Base-by-base conservation (phyloP, 805 yeast species). In the Teunomyces panamensis region DNA sequence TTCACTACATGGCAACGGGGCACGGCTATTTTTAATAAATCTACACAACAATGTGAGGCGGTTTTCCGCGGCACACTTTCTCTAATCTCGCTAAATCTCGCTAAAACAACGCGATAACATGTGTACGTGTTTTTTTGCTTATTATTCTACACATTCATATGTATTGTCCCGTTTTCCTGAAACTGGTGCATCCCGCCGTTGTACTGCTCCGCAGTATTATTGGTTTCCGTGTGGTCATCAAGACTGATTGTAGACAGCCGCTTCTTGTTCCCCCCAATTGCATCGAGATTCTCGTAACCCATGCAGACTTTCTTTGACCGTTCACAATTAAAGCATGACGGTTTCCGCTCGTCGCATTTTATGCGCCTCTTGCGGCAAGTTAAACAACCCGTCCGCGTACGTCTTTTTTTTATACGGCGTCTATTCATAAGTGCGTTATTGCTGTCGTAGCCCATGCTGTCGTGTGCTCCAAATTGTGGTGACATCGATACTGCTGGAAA, bases 331-430 rank as follows among this genome's bases (percentile, higher is more conserved):
- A 69, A 72, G 60, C 91, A 85, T 48, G 75, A 71, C 1, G 90
- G 89, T 56, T 81, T 84, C 43, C 83, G 64, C 67, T 85, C 91
- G 63, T 85, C 91, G 64, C 91, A 85, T 66, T 53, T 53, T 47
- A 50, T 53, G 42, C 90, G 69, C 51, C 90, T 67, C 58, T 81
- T 78, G 30, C 90, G 73, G 60, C 91, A 85, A 1, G 91, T 85
- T 47, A 84, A 64, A 61, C 91, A 85, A 2, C 92, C 92, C 0
- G 90, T 84, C 57, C 87, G 71, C 2, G 90, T 85, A 44, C 91
- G 70, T 41, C 84, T 69, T 56, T 82, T 77, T 50, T 80, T 73
- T 51, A 75, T 71, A 42, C 79, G 62, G 43, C 77, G 59, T 49
- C 69, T 70, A 54, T 63, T 61, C 43, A 67, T 33, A 46, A 63